Evolutionary conservation across 2,329 filamentous ascomycete genomes (phyloP).

Genomic region (Diaporthe citriasiana): DNA sequence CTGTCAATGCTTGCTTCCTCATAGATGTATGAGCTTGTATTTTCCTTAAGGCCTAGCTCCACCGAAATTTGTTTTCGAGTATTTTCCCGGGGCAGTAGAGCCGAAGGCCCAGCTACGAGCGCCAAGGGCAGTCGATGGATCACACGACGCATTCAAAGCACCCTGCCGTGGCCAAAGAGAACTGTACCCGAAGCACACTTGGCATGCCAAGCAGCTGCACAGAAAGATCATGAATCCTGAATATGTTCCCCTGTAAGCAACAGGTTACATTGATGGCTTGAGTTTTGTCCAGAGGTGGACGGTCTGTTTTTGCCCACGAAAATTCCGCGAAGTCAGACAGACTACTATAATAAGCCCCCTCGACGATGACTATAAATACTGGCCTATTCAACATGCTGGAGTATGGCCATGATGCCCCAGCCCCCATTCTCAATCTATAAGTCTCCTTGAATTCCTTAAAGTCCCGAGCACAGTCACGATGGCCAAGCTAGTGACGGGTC

Average conservation of each 20-base stretch:
- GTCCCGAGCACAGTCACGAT: not conserved
- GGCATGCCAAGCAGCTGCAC: not conserved
- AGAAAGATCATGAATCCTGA: too few relatives aligned
- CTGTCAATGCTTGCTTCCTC: not conserved
- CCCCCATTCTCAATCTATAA: too few relatives aligned
- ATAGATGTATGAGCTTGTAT: not conserved
- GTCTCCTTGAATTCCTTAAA: not conserved
- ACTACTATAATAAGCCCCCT: not conserved
- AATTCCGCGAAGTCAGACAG: too few relatives aligned
- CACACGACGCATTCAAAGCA: not conserved
- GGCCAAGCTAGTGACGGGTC: not conserved
- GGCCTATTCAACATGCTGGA: not conserved
- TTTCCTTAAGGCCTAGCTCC: not conserved
- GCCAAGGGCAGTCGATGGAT: not conserved
- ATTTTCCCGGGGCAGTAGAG: too few relatives aligned
- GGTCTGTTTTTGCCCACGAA: not conserved
- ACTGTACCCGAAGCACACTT: not conserved
- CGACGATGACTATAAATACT: not conserved
- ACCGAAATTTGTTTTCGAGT: not conserved
- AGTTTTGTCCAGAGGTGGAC: not conserved
- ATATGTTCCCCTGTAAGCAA: not conserved
- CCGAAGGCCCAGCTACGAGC: not conserved
- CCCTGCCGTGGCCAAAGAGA: not conserved
- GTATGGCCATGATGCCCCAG: too few relatives aligned
- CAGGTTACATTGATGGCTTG: not conserved